A percentile compares a stretch with the other conserved stretches of the same genome.
Evolutionary conservation across 441 rosid genomes (phyloP).

Genomic region (Croton setiger): DNA sequence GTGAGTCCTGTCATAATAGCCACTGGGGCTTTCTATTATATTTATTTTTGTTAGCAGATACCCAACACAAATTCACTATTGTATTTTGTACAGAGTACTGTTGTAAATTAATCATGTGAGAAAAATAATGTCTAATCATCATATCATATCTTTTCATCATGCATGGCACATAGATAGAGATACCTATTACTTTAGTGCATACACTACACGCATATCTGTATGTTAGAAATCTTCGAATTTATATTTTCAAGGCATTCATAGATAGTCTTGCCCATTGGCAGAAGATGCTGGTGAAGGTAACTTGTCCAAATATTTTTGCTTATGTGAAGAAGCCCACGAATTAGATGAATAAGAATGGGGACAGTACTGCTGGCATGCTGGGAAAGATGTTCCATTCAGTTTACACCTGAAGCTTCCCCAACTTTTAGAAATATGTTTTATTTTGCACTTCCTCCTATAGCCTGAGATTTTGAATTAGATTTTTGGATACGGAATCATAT

Average conservation of each 20-base stretch:
- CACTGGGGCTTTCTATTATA: neutral
- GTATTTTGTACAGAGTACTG: neutral
- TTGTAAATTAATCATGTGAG: neutral
- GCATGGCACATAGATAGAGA: neutral
- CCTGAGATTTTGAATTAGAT: neutral
- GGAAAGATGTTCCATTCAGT: neutral
- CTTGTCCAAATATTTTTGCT: neutral
- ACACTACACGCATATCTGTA: neutral
- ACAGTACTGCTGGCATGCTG: neutral
- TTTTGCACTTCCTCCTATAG: neutral
- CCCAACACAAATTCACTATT: neutral
- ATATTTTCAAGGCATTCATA: neutral
- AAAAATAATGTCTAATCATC: neutral
- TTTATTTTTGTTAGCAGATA: neutral
- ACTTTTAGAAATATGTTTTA: too few relatives aligned
- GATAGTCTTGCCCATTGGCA: neutral
- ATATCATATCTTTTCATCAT: neutral
- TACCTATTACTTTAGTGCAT: neutral
- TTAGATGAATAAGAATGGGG: neutral
- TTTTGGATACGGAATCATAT: neutral
- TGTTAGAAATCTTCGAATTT: neutral
- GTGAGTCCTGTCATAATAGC: neutral
- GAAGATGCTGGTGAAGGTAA: too few relatives aligned
- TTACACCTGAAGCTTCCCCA: neutral
- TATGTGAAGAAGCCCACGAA: neutral